Base-by-base conservation (phyloP, 2,329 filamentous ascomycete genomes). In the Alternaria brassicicola region DNA sequence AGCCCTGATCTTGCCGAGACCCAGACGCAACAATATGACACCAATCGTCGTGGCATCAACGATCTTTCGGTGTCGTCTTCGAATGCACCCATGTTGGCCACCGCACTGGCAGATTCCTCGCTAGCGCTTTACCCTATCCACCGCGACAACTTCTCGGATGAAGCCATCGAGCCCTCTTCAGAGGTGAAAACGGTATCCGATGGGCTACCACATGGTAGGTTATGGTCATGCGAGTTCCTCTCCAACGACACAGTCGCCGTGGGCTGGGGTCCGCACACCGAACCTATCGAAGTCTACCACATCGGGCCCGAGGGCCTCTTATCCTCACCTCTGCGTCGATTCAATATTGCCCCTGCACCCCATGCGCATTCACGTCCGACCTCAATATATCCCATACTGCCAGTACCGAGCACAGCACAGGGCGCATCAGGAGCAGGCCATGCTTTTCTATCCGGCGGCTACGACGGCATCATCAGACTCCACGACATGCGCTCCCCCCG, bases 371-470 rank as follows among this genome's bases (percentile, higher is more conserved):
- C 33, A 15, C 61, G 53, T 69, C 60, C 43, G 56, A 74, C 55
- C 0, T 80, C 81, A 6, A 73, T 84, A 4, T 83, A 84, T 53
- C 77, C 81, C 1, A 78, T 82, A n/a, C 64, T 78, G 0, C 74
- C 81, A 0, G 46, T 83, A 3, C 72, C 79, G 4, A 49, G 61
- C 12, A 73, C 66, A 28, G 69, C 71, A 4, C 62, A 66, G 30
- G 70, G 65, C 10, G 69, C 73, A 19, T 74, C 72, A 10, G 72
- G 69, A 17, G 64, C 78, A 4, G 83, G 83, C 2, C 75, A 85
- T 45, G 73, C 85, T 0, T 88, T 89, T 57, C 75, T 89, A 2
- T 84, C 84, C 30, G 86, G 86, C 8, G 86, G 85, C 70, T 85
- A 85, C 50, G 85, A 88, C 67, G 84, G 85, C 10, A 77, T 82